Conservation (phyloP, 495 filamentous ascomycete genomes). For the Penicillium atrosanguineum region DNA sequence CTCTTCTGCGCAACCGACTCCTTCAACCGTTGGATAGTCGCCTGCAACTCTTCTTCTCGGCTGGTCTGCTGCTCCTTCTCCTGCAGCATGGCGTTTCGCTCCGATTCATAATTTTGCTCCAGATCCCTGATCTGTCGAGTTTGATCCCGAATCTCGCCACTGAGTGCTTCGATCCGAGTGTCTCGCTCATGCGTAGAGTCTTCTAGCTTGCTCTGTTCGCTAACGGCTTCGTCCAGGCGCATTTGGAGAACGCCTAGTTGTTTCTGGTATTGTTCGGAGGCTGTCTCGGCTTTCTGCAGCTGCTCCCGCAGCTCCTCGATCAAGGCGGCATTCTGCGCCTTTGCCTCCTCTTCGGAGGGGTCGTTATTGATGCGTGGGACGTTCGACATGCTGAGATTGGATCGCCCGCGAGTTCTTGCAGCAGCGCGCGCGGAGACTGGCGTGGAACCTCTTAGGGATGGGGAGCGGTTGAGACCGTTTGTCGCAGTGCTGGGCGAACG, state of each 20-base stretch:
- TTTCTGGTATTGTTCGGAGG: slow-evolving; percentile 77
- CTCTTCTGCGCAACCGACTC: slow-evolving; percentile 77
- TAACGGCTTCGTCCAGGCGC: slow-evolving; percentile 78
- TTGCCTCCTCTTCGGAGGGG: slow-evolving; percentile 58
- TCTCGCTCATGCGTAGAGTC: slow-evolving; percentile 81
- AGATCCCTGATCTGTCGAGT: slow-evolving; percentile 81
- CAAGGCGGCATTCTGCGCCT: slow-evolving; percentile 69
- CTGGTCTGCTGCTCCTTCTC: slow-evolving; percentile 86
- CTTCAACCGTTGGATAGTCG: slow-evolving; percentile 84
- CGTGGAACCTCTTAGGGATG: slow-evolving; percentile 45
- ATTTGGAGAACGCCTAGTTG: slow-evolving; percentile 82
- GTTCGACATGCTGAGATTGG: slow-evolving; percentile 58
- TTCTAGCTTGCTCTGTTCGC: slow-evolving; percentile 82
- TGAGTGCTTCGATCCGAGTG: slow-evolving; percentile 71
- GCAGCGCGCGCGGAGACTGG: slow-evolving; percentile 70
- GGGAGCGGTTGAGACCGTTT: slow-evolving; percentile 41
- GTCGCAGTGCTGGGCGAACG: slow-evolving; percentile 40
- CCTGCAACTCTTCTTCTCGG: slow-evolving; percentile 84
- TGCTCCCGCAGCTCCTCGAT: slow-evolving; percentile 83
- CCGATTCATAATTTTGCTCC: slow-evolving; percentile 84
- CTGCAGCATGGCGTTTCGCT: slow-evolving; percentile 80
- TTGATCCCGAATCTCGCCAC: slow-evolving; percentile 75
- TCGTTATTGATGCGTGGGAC: slow-evolving; percentile 55
- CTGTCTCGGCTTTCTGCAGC: slow-evolving; percentile 73
- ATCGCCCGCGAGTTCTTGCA: slow-evolving; percentile 56